Evolutionary conservation across 192 early-diverging fungal genomes (phyloP).

Genomic region (Coemansia sp.): DNA sequence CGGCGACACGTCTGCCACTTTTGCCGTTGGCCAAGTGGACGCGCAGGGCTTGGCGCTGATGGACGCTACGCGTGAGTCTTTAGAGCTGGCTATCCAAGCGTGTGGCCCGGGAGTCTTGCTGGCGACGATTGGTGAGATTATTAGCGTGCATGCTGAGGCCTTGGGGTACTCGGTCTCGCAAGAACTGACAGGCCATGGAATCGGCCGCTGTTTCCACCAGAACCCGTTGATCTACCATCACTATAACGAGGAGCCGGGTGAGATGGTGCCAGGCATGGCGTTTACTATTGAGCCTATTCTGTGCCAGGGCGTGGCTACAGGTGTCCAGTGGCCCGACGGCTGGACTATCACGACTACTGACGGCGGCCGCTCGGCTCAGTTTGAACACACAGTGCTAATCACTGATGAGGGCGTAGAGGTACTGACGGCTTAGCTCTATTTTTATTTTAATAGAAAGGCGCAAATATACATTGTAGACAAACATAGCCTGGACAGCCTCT

Average conservation of each 20-base stretch:
- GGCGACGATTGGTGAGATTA: slow-evolving; percentile 67
- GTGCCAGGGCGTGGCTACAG: slow-evolving; percentile 74
- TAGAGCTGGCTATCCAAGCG: slow-evolving; percentile 65
- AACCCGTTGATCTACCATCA: slow-evolving; percentile 82
- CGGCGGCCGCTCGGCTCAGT: slow-evolving; percentile 87
- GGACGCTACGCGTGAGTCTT: slow-evolving; percentile 60
- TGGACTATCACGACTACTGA: slow-evolving; percentile 84
- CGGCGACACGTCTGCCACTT: slow-evolving; percentile 73
- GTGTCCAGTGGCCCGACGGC: slow-evolving; percentile 82
- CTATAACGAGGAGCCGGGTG: slow-evolving; percentile 70
- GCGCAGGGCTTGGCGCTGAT: slow-evolving; percentile 60
- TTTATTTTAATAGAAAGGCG: not conserved
- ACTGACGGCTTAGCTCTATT: slow-evolving; percentile 57
- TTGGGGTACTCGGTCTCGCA: slow-evolving; percentile 67
- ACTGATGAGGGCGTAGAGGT: slow-evolving; percentile 67
- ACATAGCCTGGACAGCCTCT: not conserved
- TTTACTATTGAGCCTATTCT: slow-evolving; percentile 92
- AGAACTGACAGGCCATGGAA: slow-evolving; percentile 87
- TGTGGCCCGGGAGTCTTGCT: slow-evolving; percentile 78
- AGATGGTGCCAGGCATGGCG: slow-evolving; percentile 77
- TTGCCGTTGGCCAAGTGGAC: slow-evolving; percentile 68
- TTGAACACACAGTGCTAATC: slow-evolving; percentile 80
- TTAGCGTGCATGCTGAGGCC: slow-evolving; percentile 50
- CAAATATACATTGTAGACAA: not conserved
- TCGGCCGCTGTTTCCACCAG: slow-evolving; percentile 84